phyloP scores from a whole-genome alignment of 208 protist species.

The Crithidia fasciculata region DNA sequence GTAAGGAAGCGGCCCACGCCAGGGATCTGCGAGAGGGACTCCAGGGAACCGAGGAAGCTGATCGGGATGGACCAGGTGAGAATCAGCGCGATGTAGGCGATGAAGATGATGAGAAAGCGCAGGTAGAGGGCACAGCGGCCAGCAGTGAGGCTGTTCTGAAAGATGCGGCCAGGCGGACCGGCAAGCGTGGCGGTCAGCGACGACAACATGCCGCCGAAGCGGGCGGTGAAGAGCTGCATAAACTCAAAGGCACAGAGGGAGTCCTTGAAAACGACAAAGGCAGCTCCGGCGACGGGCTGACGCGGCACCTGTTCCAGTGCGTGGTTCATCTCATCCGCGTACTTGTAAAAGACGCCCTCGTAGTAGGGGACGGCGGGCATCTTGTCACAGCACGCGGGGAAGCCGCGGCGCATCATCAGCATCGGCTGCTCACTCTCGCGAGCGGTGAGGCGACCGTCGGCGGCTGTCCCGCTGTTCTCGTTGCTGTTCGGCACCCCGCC shows the following conservation, averaged over 20 bases:
- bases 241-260: slow-evolving; percentile 75
- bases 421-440: slow-evolving; percentile 16
- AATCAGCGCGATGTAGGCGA: slow-evolving; percentile 63
- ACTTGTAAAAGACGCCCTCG: slow-evolving; percentile 43
- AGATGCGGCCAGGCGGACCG: slow-evolving; percentile 69
- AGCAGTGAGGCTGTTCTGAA: slow-evolving; percentile 62
- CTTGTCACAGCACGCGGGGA: slow-evolving; percentile 48
- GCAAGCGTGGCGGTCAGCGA: slow-evolving; percentile 63
- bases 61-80: slow-evolving; percentile 81
- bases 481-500: neutral
- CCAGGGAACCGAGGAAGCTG: slow-evolving; percentile 75
- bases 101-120: slow-evolving; percentile 49
- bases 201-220: slow-evolving; percentile 44
- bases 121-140: slow-evolving; percentile 49
- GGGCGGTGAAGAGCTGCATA: slow-evolving; percentile 65
- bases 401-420: slow-evolving; percentile 33
- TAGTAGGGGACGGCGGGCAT: slow-evolving; percentile 62
- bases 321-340: slow-evolving; percentile 49
- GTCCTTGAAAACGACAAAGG: slow-evolving; percentile 79
- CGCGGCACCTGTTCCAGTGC: slow-evolving; percentile 47
- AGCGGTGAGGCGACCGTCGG: neutral
- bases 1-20: slow-evolving; percentile 44
- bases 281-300: slow-evolving; percentile 41
- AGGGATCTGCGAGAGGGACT: slow-evolving; percentile 62
- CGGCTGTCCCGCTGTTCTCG: neutral